Evolutionary conservation across 108 stramenopile genomes (phyloP), one percentile per base, ranked within the genome.

Genomic region (Skeletonema marinoi): DNA sequence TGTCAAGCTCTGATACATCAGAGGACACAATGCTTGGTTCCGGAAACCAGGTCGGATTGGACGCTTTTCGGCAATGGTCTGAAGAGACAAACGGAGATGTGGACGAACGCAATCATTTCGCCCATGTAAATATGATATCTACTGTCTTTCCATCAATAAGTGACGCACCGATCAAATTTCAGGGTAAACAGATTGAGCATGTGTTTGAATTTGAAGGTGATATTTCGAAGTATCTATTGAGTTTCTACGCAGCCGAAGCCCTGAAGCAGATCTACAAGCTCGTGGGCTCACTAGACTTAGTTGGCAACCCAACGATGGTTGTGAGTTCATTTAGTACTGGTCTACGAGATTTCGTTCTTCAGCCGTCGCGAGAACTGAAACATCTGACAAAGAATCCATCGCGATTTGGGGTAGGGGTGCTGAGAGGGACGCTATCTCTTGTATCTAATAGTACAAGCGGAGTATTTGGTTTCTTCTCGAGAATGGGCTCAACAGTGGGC

Each of bases 241-340:
- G 77, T 62, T 77, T 78, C 59, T 80, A 76, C n/a, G 65, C 82
- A 17, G 51, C 67, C 6, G 77, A 86, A 66, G 89, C 88, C 11
- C 73, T 98, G 77, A 86, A 85, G 66, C 98, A 98, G 81, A 85
- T 98, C 42, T 97, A 98, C 79, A 97, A 96, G 70, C 95, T 98
- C 56, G 86, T 98, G 12, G 98, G 97, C 9, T 95, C 95, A 12
- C 71, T 97, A 25, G 98, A 98, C 74, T 92, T 98, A 74, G 88
- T 98, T 65, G 97, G 98, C 1, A 97, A 98, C 63, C 98, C 98
- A 2, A 88, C 93, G 6, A 95, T 93, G 67, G 75, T 96, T 5
- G 70, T 97, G 51, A 97, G 82, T 36, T 92, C 89, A 8, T 85
- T 98, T 58, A 80, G 90, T 17, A 89, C 93, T 61, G 98, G 98